phyloP scores from a whole-genome alignment of 345 rosid genomes.

The Linum usitatissimum region DNA sequence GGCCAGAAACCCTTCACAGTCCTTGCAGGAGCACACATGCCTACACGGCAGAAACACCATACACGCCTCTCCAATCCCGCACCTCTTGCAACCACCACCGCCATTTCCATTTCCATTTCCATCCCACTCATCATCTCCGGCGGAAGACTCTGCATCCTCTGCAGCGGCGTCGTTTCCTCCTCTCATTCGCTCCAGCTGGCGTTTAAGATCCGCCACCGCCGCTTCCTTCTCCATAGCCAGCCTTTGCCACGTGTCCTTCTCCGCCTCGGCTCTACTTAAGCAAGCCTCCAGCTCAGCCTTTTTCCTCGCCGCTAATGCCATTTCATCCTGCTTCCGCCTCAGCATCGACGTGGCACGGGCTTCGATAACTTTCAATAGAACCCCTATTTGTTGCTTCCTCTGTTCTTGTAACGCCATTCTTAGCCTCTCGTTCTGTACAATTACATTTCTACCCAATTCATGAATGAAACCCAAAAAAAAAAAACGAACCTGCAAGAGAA shows the following conservation, averaged over 20 bases:
- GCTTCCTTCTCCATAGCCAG: constrained; percentile 50
- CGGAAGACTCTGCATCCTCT: constrained; percentile 15
- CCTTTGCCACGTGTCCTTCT: constrained; percentile 53
- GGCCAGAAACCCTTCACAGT: constrained; percentile 35
- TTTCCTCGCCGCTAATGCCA: constrained; percentile 36
- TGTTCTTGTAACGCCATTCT: constrained; percentile 42
- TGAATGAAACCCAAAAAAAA: neutral
- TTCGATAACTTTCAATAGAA: constrained; percentile 32
- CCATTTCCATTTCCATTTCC: neutral
- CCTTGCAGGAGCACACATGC: constrained; percentile 52
- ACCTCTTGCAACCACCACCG: constrained; percentile 13
- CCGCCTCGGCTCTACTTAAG: constrained; percentile 41
- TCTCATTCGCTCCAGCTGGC: constrained; percentile 22
- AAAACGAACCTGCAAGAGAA: neutral
- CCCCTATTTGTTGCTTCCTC: constrained; percentile 35
- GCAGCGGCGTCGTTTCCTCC: neutral
- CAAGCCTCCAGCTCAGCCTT: constrained; percentile 45
- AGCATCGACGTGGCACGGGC: constrained; percentile 27
- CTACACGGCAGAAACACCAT: constrained; percentile 50
- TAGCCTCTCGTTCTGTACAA: constrained; percentile 42
- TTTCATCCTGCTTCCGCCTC: constrained; percentile 51
- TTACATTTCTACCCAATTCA: too few relatives aligned
- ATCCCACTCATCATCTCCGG: constrained; percentile 1
- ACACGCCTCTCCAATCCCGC: constrained; percentile 29
- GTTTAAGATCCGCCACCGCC: constrained; percentile 35